Base-by-base conservation (phyloP, 768 basidiomycete genomes). In the Albatrellus ellisii region DNA sequence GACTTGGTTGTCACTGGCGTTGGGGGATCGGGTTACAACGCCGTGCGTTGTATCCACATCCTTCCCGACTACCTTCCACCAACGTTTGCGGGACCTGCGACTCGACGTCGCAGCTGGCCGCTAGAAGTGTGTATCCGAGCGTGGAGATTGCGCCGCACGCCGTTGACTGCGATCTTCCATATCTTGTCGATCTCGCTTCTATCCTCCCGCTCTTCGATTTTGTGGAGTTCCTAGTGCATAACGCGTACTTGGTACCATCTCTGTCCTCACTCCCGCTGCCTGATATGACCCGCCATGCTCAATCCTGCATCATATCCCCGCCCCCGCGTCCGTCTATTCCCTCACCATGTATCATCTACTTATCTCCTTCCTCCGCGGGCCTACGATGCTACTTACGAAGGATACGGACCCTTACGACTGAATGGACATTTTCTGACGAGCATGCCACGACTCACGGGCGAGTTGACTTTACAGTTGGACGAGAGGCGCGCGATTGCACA, bases 51-150 rank as follows among this genome's bases (percentile, higher is more conserved):
- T 44, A 48, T 46, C 39, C 39, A 49, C 53, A 34, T 31, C 51
- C 46, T 39, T 45, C 42, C 41, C 39, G n/a, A 22, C 26, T 43
- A 41, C 47, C 33, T 26, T 44, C 44, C 39, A 45, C 42, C 48
- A 46, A 49, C 51, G 46, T 46, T 49, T 43, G 46, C 52, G 53
- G 55, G 50, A 48, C 61, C 58, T 54, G 56, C 51, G 48, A 56
- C 61, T 64, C 42, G 67, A 64, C 31, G 62, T 59, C 51, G 59
- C 57, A 56, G 61, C 59, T 56, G 56, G 59, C 51, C 54, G 38
- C 45, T 44, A 44, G 54, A 50, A 57, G 54, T 49, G 48, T 53
- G 54, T 51, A 56, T 65, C 66, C 57, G 63, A 61, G 59, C 49
- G 44, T 40, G 43, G 43, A 42, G 43, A 42, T 42, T 51, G 36